These are phyloP conservation scores for Xylariaceae sp. DNA, from an alignment of 2,329 filamentous ascomycete species.

Conservation along the genomic window DNA sequence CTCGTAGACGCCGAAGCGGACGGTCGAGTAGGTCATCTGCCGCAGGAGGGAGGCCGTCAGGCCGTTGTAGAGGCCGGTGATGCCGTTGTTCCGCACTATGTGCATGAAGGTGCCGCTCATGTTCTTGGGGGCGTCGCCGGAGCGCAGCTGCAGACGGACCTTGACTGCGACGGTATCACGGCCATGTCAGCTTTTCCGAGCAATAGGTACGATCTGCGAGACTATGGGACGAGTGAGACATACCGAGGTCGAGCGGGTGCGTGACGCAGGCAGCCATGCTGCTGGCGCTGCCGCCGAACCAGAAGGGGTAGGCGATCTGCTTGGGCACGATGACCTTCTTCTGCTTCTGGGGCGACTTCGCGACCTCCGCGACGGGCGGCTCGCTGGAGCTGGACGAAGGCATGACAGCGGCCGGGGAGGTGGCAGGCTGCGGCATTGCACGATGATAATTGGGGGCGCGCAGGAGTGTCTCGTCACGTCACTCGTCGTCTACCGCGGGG, in stretches of 20 bases:
- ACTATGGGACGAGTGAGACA: constrained; percentile 29
- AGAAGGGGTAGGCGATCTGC: constrained; percentile 66
- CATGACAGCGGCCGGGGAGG: constrained; percentile 5
- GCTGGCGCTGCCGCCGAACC: constrained; percentile 95
- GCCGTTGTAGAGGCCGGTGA: constrained; percentile 82
- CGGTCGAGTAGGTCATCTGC: constrained; percentile 93
- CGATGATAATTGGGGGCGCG: too few species aligned
- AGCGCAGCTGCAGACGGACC: constrained; percentile 81
- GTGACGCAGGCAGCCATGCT: constrained; percentile 89
- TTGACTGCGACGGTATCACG: constrained; percentile 43
- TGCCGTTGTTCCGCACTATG: constrained; percentile 70
- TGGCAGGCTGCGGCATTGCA: too few species aligned
- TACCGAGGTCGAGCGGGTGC: constrained; percentile 88
- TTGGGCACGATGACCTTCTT: constrained; percentile 39
- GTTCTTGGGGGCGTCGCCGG: constrained; percentile 67
- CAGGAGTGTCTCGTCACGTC: too few species aligned
- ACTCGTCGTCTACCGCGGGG: too few species aligned
- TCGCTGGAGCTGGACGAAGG: constrained; percentile 14
- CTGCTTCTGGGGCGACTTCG: constrained; percentile 25
- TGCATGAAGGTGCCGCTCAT: constrained; percentile 85
- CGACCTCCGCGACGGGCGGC: constrained; percentile 17
- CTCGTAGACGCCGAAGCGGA: constrained; percentile 95
- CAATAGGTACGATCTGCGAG: not conserved
- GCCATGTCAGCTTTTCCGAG: not conserved
- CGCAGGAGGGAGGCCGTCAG: constrained; percentile 89